phyloP scores from a whole-genome alignment of 352 stramenopile species.

The Phytopythium kandeliae region DNA sequence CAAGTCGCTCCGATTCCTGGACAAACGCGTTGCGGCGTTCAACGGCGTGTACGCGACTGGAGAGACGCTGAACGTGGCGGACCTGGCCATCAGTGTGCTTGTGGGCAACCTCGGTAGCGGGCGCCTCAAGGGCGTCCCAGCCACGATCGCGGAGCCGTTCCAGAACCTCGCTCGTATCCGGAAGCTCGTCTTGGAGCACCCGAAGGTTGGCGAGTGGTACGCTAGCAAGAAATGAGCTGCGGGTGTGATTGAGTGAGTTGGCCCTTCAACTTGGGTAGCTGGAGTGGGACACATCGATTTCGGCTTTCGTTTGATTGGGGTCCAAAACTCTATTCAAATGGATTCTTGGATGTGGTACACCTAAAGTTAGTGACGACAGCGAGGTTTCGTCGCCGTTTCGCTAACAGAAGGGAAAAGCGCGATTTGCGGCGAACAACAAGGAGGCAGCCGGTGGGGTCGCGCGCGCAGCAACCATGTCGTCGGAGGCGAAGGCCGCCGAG shows the following conservation, averaged over 20 bases:
- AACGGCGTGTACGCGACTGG: constrained; percentile 15
- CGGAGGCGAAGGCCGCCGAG: constrained; percentile 68
- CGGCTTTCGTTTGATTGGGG: too few species aligned
- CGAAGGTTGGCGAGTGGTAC: constrained; percentile 34
- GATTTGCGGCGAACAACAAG: background rate
- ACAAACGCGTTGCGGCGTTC: constrained; percentile 28
- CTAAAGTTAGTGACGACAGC: background rate
- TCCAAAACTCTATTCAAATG: too few species aligned
- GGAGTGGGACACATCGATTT: background rate
- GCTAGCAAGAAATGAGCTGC: constrained; percentile 2
- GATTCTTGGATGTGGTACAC: background rate
- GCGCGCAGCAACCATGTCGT: constrained; percentile 33
- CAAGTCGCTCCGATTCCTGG: constrained; percentile 23
- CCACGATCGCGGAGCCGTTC: constrained; percentile 22
- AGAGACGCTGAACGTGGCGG: constrained; percentile 26
- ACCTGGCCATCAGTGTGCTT: constrained; percentile 34
- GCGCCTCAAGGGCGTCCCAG: constrained; percentile 13
- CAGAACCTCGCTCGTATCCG: constrained; percentile 18
- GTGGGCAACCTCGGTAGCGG: constrained; percentile 21
- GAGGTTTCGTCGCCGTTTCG: background rate
- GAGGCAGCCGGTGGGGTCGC: background rate
- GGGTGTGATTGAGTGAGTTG: too few species aligned
- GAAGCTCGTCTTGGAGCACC: constrained; percentile 19
- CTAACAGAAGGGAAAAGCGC: background rate
- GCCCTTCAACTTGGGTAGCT: background rate